Percentiles rank a stretch among this genome's conserved stretches.
Evolutionary conservation across 352 stramenopile genomes (phyloP).

Genomic region (Phytophthora aleatoria): DNA sequence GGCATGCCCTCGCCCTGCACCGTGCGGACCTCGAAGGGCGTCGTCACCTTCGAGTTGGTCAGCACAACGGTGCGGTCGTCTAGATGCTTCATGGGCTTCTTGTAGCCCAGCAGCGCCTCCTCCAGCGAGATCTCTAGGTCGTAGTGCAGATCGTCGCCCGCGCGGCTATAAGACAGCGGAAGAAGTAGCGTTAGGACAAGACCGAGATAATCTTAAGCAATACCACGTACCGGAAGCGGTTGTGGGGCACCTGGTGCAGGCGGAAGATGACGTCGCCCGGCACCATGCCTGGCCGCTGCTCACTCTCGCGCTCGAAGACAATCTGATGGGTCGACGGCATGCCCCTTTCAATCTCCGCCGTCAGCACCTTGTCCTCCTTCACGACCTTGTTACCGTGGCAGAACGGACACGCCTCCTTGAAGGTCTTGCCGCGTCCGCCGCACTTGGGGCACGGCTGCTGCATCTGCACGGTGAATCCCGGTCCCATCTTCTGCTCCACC

Average conservation of each 20-base stretch:
- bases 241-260: constrained; percentile 89
- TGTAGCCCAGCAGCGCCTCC: constrained; percentile 96
- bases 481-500: constrained; percentile 84
- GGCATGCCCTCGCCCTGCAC: constrained; percentile 97
- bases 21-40: constrained; percentile 91
- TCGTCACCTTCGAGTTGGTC: constrained; percentile 85
- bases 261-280: constrained; percentile 96
- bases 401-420: constrained; percentile 94
- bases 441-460: constrained; percentile 87
- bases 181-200: constrained; percentile 4
- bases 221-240: constrained; percentile 75
- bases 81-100: constrained; percentile 91
- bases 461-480: constrained; percentile 90
- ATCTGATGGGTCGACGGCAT: constrained; percentile 88
- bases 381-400: constrained; percentile 86
- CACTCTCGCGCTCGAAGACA: constrained; percentile 86
- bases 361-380: constrained; percentile 79
- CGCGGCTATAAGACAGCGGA: constrained; percentile 58
- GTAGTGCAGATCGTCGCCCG: constrained; percentile 95
- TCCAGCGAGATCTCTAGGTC: constrained; percentile 96
- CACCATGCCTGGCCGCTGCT: constrained; percentile 83
- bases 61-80: constrained; percentile 94
- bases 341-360: constrained; percentile 77
- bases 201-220: background rate
- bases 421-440: constrained; percentile 92